A percentile compares a stretch with the other conserved stretches of the same genome.
phyloP scores from a whole-genome alignment of 768 basidiomycete genomes.

The Trametes sanguinea region DNA sequence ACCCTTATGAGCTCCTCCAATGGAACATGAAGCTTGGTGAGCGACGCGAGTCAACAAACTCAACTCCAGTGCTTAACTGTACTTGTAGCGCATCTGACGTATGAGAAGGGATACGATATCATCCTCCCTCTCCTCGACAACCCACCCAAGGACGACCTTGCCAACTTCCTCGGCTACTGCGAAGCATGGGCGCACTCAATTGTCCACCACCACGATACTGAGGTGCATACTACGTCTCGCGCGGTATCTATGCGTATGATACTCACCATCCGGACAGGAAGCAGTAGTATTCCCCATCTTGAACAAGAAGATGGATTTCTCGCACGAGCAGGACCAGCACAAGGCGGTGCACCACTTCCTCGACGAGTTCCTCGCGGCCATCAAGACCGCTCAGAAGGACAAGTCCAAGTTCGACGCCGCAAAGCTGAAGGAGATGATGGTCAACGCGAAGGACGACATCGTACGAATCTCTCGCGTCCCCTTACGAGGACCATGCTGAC shows the following conservation, averaged over 20 bases:
- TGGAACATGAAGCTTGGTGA: slow-evolving; percentile 28
- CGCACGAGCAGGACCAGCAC: slow-evolving; percentile 40
- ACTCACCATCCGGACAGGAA: slow-evolving; percentile 25
- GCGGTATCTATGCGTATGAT: not conserved
- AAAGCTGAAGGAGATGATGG: slow-evolving; percentile 35
- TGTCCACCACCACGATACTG: slow-evolving; percentile 40
- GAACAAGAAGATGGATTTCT: slow-evolving; percentile 41
- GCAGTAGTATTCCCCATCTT: slow-evolving; percentile 41
- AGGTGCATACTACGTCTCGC: slow-evolving; percentile 17
- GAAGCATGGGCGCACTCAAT: slow-evolving; percentile 41
- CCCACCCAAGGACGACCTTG: slow-evolving; percentile 40
- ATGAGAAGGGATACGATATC: slow-evolving; percentile 39
- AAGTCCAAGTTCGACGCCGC: slow-evolving; percentile 35
- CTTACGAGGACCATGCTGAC: not conserved
- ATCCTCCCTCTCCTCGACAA: slow-evolving; percentile 39
- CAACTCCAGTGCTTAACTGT: not conserved
- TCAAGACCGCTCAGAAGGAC: slow-evolving; percentile 32
- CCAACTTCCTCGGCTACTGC: slow-evolving; percentile 44
- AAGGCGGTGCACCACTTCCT: slow-evolving; percentile 37
- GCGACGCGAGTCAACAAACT: not conserved
- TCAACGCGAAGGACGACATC: slow-evolving; percentile 32
- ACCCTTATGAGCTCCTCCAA: slow-evolving; percentile 21
- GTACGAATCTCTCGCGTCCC: slow-evolving; percentile 24
- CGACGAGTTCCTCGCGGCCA: slow-evolving; percentile 30
- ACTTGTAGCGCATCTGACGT: slow-evolving; percentile 38